Base-by-base conservation (phyloP, 495 filamentous ascomycete genomes). In the Thozetella sp. region DNA sequence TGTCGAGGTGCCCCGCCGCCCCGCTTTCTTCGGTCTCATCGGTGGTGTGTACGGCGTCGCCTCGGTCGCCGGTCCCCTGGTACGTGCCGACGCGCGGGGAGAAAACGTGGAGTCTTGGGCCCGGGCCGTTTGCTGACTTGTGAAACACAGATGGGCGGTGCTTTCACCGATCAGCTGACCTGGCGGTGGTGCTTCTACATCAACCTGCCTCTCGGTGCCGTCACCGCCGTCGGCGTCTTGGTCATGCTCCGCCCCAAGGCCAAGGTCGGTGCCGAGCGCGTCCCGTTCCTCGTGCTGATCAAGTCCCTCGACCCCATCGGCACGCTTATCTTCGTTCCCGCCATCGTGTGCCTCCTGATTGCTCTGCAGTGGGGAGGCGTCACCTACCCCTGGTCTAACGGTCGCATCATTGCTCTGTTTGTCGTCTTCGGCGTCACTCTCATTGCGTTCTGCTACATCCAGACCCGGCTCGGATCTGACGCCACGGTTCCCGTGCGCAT, bases 131-230 rank as follows among this genome's bases (percentile, higher is more conserved):
- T 67, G 65, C 63, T 12, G 70, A 65, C 2, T 65, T n/a, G n/a
- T n/a, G n/a, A n/a, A n/a, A n/a, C 78, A 48, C 56, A 80, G 0
- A 53, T 87, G 1, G 85, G 85, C 13, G 85, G 85, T 3, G 78
- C 74, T 2, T 84, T 88, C 55, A 86, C 83, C 0, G 76, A 82
- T 20, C 65, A 69, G 2, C 65, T 72, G 57, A 72, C 72, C 6
- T 84, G 81, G 81, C 65, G 81, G 37, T 84, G 80, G 80, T 82
- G 81, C 61, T 84, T 84, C 58, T 83, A 80, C 56, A 72, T 83
- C 68, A 83, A 83, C 56, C 67, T 84, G 1, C 81, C 80, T 1
- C 52, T 82, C 13, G 78, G 76, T 22, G 80, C 46, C 3, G 60
- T 70, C 2, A 72, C 75, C 0, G 63, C 69, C 2, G 43, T 69